Evolutionary conservation across 2,329 filamentous ascomycete genomes (phyloP).

Genomic region (Talaromyces verruculosus): DNA sequence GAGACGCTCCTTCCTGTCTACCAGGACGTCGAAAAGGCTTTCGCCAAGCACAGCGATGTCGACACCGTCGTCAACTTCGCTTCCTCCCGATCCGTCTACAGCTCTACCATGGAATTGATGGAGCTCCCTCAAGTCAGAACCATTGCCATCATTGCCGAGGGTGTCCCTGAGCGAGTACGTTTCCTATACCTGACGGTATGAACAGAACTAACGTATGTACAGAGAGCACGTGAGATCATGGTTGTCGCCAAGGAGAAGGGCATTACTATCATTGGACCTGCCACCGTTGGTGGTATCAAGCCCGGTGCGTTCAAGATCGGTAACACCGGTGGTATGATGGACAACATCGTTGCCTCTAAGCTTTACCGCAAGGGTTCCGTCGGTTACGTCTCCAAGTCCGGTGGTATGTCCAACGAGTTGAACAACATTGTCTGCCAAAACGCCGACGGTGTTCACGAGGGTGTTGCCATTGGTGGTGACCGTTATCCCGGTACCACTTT

Average conservation of each 20-base stretch:
- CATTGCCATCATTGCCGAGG: constrained; percentile 98
- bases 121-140: constrained; percentile 94
- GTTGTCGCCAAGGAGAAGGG: constrained; percentile 97
- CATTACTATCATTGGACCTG: constrained; percentile 96
- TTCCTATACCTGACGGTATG: background rate
- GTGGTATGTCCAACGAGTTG: constrained; percentile 99
- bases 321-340: constrained; percentile 99
- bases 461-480: constrained; percentile 98
- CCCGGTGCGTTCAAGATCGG: constrained; percentile 99
- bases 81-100: constrained; percentile 97
- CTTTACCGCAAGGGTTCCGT: constrained; percentile 99
- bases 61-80: constrained; percentile 99
- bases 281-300: constrained; percentile 99
- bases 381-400: constrained; percentile 99
- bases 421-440: constrained; percentile 99
- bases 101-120: constrained; percentile 98
- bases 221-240: constrained; percentile 97
- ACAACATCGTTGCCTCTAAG: constrained; percentile 99
- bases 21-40: constrained; percentile 87
- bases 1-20: constrained; percentile 98
- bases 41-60: constrained; percentile 94
- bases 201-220: constrained; percentile 17
- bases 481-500: constrained; percentile 98
- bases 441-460: constrained; percentile 98
- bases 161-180: constrained; percentile 90